Percentiles rank a stretch among this genome's conserved stretches.
Conservation (phyloP, 805 yeast genomes). For the Saccharomycopsis javanensis region DNA sequence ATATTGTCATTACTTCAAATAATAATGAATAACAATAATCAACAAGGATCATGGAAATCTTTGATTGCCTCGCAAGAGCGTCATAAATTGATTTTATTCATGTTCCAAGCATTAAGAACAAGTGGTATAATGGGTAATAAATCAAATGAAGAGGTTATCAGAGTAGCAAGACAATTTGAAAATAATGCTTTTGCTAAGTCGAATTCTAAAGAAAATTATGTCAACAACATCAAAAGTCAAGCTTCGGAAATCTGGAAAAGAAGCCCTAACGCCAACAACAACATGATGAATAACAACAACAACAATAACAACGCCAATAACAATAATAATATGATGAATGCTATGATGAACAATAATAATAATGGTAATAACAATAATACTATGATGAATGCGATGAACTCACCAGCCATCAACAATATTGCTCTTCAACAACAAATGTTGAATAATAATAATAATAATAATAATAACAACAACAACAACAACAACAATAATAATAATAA, state of each 20-base stretch:
- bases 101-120: constrained; percentile 13
- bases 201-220: constrained; percentile 8
- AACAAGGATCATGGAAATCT: constrained; percentile 15
- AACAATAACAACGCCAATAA: background rate
- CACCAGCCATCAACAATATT: constrained; percentile 5
- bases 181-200: background rate
- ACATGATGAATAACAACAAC: constrained; percentile 2
- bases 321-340: background rate
- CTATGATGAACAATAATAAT: constrained; percentile 16
- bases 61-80: constrained; percentile 15
- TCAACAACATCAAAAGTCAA: constrained; percentile 11
- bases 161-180: constrained; percentile 12
- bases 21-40: constrained; percentile 1
- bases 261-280: background rate
- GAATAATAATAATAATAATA: background rate
- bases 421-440: constrained; percentile 2
- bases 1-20: no score
- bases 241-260: constrained; percentile 7
- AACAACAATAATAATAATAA: background rate
- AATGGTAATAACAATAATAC: constrained; percentile 14
- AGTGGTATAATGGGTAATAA: constrained; percentile 11
- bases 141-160: constrained; percentile 9
- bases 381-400: background rate
- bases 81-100: constrained; percentile 12
- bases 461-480: background rate